These are phyloP conservation scores for Verticillium dahliae DNA, from an alignment of 2,329 filamentous ascomycete species.

Conservation along the genomic window DNA sequence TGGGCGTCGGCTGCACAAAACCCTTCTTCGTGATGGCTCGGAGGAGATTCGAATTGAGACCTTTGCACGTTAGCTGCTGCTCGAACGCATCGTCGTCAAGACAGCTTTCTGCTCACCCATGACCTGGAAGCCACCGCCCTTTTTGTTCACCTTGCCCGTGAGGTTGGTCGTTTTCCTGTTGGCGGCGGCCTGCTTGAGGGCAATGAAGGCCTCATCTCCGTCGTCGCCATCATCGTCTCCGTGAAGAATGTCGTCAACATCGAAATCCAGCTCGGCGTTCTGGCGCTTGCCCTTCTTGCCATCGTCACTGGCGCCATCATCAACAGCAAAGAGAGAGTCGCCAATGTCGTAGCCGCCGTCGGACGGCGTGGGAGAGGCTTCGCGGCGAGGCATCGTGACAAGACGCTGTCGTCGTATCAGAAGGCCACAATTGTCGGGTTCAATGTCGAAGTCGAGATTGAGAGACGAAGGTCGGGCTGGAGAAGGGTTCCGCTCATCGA, in stretches of 20 bases:
- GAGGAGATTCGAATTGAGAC: slow-evolving; percentile 73
- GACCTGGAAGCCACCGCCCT: slow-evolving; percentile 91
- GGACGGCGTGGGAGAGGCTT: slow-evolving; percentile 73
- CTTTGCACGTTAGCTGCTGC: slow-evolving; percentile 25
- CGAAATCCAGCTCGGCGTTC: slow-evolving; percentile 34
- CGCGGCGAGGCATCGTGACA: slow-evolving; percentile 60
- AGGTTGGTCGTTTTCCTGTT: slow-evolving; percentile 80
- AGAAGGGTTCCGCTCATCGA: neutral
- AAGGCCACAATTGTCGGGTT: neutral
- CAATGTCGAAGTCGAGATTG: neutral
- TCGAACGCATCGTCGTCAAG: slow-evolving; percentile 6
- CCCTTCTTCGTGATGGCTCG: slow-evolving; percentile 92
- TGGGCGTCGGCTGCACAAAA: slow-evolving; percentile 92
- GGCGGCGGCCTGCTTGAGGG: slow-evolving; percentile 75
- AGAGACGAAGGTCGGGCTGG: neutral
- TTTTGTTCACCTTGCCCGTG: slow-evolving; percentile 83
- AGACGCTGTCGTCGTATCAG: slow-evolving; percentile 2
- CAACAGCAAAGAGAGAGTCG: slow-evolving; percentile 63
- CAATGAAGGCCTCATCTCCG: slow-evolving; percentile 85
- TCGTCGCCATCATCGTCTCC: slow-evolving; percentile 51
- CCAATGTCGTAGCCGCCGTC: slow-evolving; percentile 92
- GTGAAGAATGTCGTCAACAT: slow-evolving; percentile 57
- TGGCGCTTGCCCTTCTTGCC: slow-evolving; percentile 19
- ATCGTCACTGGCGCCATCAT: slow-evolving; percentile 41
- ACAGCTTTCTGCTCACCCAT: slow-evolving; percentile 55